phyloP scores from a whole-genome alignment of 2,329 filamentous ascomycete genomes.

The Colletotrichum shisoi region DNA sequence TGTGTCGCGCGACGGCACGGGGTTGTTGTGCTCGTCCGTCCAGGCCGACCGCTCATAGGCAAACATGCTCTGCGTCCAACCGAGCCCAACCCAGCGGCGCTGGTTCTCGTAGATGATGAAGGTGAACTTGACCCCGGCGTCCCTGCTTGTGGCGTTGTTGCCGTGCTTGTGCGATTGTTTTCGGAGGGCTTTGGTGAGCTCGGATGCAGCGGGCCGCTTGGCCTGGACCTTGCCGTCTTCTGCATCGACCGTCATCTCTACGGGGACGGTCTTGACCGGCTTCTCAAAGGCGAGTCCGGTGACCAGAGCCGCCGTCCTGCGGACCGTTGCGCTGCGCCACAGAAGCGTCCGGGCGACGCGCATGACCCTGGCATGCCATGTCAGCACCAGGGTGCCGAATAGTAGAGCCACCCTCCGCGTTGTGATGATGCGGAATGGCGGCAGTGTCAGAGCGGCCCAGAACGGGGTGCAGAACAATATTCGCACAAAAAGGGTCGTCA shows the following conservation, averaged over 20 bases:
- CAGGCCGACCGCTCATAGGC: constrained; percentile 88
- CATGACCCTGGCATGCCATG: constrained; percentile 90
- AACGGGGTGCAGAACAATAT: constrained; percentile 87
- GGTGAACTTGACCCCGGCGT: constrained; percentile 89
- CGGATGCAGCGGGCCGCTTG: constrained; percentile 52
- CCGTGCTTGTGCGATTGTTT: constrained; percentile 44
- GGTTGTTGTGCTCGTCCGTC: constrained; percentile 94
- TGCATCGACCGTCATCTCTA: constrained; percentile 23
- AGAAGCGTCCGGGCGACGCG: constrained; percentile 85
- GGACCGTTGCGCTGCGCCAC: constrained; percentile 83
- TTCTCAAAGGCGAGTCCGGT: constrained; percentile 81
- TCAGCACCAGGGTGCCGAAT: constrained; percentile 84
- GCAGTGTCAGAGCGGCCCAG: constrained; percentile 84
- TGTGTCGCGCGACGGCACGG: constrained; percentile 76
- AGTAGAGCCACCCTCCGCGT: constrained; percentile 84
- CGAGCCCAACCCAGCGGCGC: constrained; percentile 89
- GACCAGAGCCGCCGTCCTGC: constrained; percentile 72
- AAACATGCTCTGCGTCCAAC: constrained; percentile 92
- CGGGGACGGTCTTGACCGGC: constrained; percentile 48
- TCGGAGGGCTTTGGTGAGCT: constrained; percentile 57
- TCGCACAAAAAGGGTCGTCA: constrained; percentile 88
- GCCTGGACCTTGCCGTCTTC: constrained; percentile 41
- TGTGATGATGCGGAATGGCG: constrained; percentile 84
- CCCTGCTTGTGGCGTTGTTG: constrained; percentile 56
- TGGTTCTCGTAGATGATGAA: constrained; percentile 98